These are phyloP conservation scores for Alternaria postmessia DNA, from an alignment of 2,329 filamentous ascomycete genomes.

Conservation along the genomic window DNA sequence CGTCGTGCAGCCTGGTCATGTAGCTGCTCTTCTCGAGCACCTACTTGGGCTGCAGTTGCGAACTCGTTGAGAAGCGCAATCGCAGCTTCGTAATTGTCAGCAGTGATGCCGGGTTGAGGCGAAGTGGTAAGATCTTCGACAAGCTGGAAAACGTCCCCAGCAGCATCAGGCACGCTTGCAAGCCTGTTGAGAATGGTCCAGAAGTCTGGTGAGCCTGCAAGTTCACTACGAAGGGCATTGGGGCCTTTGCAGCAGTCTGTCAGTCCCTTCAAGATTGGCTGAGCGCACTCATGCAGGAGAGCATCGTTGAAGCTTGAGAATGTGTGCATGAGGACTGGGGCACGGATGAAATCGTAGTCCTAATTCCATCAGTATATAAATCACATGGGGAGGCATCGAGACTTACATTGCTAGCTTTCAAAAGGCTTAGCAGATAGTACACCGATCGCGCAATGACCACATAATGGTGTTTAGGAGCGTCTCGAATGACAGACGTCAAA, in stretches of 20 bases:
- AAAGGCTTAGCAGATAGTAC: slow-evolving; percentile 83
- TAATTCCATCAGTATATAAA: slow-evolving; percentile 45
- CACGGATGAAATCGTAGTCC: slow-evolving; percentile 90
- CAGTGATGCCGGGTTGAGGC: slow-evolving; percentile 82
- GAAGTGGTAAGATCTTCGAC: slow-evolving; percentile 76
- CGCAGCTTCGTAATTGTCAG: slow-evolving; percentile 93
- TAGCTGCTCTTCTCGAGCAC: slow-evolving; percentile 73
- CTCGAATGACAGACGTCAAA: slow-evolving; percentile 81
- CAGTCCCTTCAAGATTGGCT: slow-evolving; percentile 79
- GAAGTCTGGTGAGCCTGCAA: slow-evolving; percentile 96
- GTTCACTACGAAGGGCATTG: slow-evolving; percentile 82
- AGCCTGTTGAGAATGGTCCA: slow-evolving; percentile 88
- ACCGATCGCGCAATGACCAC: slow-evolving; percentile 84
- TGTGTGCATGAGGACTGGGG: slow-evolving; percentile 88
- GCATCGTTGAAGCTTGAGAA: slow-evolving; percentile 88
- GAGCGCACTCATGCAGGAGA: slow-evolving; percentile 76
- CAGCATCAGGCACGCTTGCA: slow-evolving; percentile 72
- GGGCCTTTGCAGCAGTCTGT: slow-evolving; percentile 80
- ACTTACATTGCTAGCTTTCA: slow-evolving; percentile 84
- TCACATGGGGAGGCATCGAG: not conserved
- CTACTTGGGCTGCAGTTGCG: slow-evolving; percentile 80
- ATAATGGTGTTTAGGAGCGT: slow-evolving; percentile 79
- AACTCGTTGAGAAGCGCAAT: slow-evolving; percentile 88
- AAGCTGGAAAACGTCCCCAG: slow-evolving; percentile 84
- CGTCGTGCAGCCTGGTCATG: slow-evolving; percentile 63